Conservation (phyloP, 2,329 filamentous ascomycete genomes). For the Grosmannia serpens region DNA sequence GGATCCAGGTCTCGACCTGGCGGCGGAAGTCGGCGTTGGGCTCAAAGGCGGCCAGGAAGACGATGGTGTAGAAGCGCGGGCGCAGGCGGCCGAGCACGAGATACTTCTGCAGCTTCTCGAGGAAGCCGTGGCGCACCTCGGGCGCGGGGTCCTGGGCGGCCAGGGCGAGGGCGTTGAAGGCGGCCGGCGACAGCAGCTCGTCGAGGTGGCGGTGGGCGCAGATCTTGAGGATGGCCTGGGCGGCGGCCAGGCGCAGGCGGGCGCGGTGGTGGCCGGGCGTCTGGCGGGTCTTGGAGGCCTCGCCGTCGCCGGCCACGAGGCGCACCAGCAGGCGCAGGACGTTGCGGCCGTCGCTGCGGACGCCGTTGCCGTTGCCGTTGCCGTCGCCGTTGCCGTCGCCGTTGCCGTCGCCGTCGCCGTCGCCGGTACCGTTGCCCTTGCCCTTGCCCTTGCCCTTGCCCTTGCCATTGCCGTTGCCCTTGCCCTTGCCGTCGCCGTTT, state of each 20-base stretch:
- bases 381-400: slow-evolving; percentile 40
- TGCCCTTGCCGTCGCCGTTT: too few species aligned
- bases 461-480: too few species aligned
- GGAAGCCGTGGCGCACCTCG: slow-evolving; percentile 66
- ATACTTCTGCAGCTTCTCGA: slow-evolving; percentile 83
- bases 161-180: slow-evolving; percentile 73
- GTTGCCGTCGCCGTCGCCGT: slow-evolving; percentile 36
- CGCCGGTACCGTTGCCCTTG: too few species aligned
- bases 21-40: slow-evolving; percentile 60
- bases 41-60: slow-evolving; percentile 88
- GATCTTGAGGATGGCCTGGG: slow-evolving; percentile 72
- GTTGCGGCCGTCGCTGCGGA: slow-evolving; percentile 28
- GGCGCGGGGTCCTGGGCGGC: slow-evolving; percentile 67
- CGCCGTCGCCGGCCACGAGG: slow-evolving; percentile 64
- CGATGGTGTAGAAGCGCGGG: slow-evolving; percentile 73
- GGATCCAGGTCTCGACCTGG: slow-evolving; percentile 77
- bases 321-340: slow-evolving; percentile 72
- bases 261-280: slow-evolving; percentile 71
- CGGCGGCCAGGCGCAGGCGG: slow-evolving; percentile 70
- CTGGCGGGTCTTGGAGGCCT: slow-evolving; percentile 62
- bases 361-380: slow-evolving; percentile 42
- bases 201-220: slow-evolving; percentile 69
- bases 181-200: slow-evolving; percentile 54
- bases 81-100: slow-evolving; percentile 61
- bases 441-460: too few species aligned